phyloP scores from a whole-genome alignment of 306 rosid species.

The Vigna unguiculata region DNA sequence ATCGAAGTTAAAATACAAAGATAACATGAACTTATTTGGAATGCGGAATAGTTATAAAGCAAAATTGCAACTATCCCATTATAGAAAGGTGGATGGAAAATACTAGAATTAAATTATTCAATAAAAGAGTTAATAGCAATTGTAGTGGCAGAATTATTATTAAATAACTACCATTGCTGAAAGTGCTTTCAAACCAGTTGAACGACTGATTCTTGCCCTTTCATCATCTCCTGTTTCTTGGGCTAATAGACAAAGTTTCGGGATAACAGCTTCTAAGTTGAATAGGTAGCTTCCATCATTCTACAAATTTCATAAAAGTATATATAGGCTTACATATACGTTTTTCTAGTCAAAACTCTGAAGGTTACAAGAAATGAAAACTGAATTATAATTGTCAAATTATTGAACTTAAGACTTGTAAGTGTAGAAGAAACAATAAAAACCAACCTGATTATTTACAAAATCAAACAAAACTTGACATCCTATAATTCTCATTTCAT shows the following conservation, averaged over 20 bases:
- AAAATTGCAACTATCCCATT: neutral
- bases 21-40: slow-evolving; percentile 16
- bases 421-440: slow-evolving; percentile 8
- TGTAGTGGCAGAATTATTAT: slow-evolving; percentile 11
- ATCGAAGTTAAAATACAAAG: neutral
- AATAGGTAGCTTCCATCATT: slow-evolving; percentile 79
- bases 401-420: slow-evolving; percentile 19
- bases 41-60: slow-evolving; percentile 1
- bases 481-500: slow-evolving; percentile 90
- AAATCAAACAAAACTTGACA: slow-evolving; percentile 86
- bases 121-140: neutral
- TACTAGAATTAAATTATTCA: neutral
- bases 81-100: neutral
- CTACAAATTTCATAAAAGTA: slow-evolving; percentile 54
- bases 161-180: slow-evolving; percentile 80
- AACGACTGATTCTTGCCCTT: slow-evolving; percentile 55
- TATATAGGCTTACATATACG: slow-evolving; percentile 29
- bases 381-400: slow-evolving; percentile 16
- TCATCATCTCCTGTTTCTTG: slow-evolving; percentile 87
- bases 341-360: slow-evolving; percentile 8
- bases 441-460: slow-evolving; percentile 88
- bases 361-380: slow-evolving; percentile 25
- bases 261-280: slow-evolving; percentile 81
- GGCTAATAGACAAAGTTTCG: slow-evolving; percentile 84
- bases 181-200: slow-evolving; percentile 84